Evolutionary conservation across 495 filamentous ascomycete species (phyloP).

Genomic region (Rhypophila decipiens): DNA sequence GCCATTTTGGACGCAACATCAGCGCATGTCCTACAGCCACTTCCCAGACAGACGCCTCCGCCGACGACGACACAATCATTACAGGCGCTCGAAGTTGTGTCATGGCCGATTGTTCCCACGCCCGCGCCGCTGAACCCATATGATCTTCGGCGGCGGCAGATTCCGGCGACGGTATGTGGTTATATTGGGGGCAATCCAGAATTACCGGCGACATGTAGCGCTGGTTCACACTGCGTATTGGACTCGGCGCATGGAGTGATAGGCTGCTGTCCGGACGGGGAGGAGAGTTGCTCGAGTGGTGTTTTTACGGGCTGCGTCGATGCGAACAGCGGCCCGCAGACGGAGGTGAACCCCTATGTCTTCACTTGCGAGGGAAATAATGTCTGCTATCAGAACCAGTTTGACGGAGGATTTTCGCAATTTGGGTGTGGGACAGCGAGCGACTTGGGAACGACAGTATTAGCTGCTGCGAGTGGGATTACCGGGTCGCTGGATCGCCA

Average conservation of each 20-base stretch:
- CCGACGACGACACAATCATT: slow-evolving; percentile 34
- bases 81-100: slow-evolving; percentile 34
- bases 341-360: slow-evolving; percentile 42
- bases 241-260: slow-evolving; percentile 36
- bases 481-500: slow-evolving; percentile 23
- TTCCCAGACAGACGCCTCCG: slow-evolving; percentile 11
- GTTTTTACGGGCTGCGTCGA: slow-evolving; percentile 47
- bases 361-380: slow-evolving; percentile 38
- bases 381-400: slow-evolving; percentile 41
- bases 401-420: slow-evolving; percentile 43
- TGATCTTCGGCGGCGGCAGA: slow-evolving; percentile 31
- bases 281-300: slow-evolving; percentile 36
- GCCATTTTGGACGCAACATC: slow-evolving; percentile 24
- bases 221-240: slow-evolving; percentile 45
- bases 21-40: slow-evolving; percentile 29
- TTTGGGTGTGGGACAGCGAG: slow-evolving; percentile 43
- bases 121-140: slow-evolving; percentile 27
- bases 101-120: slow-evolving; percentile 36
- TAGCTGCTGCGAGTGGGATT: slow-evolving; percentile 29
- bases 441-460: slow-evolving; percentile 34
- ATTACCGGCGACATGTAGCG: slow-evolving; percentile 41
- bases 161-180: slow-evolving; percentile 39
- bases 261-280: slow-evolving; percentile 44
- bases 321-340: slow-evolving; percentile 37
- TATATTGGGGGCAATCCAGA: slow-evolving; percentile 36